Percentiles rank a stretch among this genome's conserved stretches.
Evolutionary conservation across 371 early-diverging fungal genomes (phyloP).

Genomic region (Dichotomocladium elegans): DNA sequence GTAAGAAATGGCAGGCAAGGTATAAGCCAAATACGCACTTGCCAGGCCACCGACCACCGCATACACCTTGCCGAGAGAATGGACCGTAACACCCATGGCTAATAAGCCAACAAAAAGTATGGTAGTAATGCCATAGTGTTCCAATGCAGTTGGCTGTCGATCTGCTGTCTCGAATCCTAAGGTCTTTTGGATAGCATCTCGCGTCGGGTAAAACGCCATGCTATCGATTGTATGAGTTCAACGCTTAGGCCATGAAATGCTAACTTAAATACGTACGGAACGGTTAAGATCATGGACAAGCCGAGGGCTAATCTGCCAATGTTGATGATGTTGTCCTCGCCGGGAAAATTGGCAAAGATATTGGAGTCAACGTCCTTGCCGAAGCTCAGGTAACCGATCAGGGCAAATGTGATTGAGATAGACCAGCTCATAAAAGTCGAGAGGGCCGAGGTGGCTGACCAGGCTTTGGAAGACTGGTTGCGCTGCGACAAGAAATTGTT

Average conservation of each 20-base stretch:
- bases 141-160: constrained; percentile 31
- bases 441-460: constrained; percentile 43
- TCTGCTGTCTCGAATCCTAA: constrained; percentile 46
- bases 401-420: constrained; percentile 55
- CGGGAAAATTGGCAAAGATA: constrained; percentile 55
- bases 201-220: constrained; percentile 57
- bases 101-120: constrained; percentile 38
- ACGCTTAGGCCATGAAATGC: no score
- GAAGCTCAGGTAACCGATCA: constrained; percentile 55
- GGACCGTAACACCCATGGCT: constrained; percentile 35
- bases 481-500: constrained; percentile 46
- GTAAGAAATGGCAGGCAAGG: constrained; percentile 51
- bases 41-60: constrained; percentile 56
- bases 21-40: constrained; percentile 52
- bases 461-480: constrained; percentile 38
- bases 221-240: constrained; percentile 25
- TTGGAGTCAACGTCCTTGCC: constrained; percentile 54
- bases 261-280: constrained; percentile 37
- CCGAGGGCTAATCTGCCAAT: constrained; percentile 50
- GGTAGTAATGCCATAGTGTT: constrained; percentile 45
- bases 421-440: constrained; percentile 49
- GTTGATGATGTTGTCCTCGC: constrained; percentile 48
- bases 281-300: constrained; percentile 54
- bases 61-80: constrained; percentile 51
- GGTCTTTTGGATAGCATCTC: constrained; percentile 50